Conservation (phyloP, 164 flowering plant genomes). For the Cinnamomum micranthum region DNA sequence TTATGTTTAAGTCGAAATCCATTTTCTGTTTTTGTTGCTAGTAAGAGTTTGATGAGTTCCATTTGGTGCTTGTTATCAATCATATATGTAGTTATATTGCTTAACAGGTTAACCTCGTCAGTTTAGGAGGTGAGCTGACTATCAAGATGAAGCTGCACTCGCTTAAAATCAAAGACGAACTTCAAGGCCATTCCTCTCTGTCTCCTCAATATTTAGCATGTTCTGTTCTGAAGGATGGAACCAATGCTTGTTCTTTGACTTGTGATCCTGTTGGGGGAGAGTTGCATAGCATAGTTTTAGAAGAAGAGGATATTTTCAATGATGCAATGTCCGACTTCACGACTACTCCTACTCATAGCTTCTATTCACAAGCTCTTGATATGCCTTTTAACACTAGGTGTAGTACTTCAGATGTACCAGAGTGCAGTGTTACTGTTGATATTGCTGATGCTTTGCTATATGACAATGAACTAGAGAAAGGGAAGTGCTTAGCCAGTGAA, state of each 20-base stretch:
- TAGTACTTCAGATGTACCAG: slow-evolving; percentile 14
- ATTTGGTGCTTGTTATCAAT: neutral
- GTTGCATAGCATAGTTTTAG: slow-evolving; percentile 21
- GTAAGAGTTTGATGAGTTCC: too few species aligned
- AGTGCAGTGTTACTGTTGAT: slow-evolving; percentile 19
- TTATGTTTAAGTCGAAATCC: neutral
- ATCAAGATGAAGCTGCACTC: slow-evolving; percentile 80
- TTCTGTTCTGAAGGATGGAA: slow-evolving; percentile 54
- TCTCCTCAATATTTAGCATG: slow-evolving; percentile 63
- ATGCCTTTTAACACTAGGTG: slow-evolving; percentile 9
- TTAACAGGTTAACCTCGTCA: slow-evolving; percentile 60
- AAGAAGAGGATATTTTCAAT: slow-evolving; percentile 75
- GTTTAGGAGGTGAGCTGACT: slow-evolving; percentile 51
- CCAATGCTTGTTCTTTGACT: slow-evolving; percentile 16
- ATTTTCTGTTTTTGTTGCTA: neutral
- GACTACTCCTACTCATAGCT: slow-evolving; percentile 35
- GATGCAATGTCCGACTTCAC: slow-evolving; percentile 87
- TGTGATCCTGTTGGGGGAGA: slow-evolving; percentile 35
- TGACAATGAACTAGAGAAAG: slow-evolving; percentile 41
- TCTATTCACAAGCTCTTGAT: slow-evolving; percentile 24
- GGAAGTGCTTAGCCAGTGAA: slow-evolving; percentile 39
- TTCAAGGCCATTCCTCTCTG: slow-evolving; percentile 50
- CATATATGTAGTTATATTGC: slow-evolving; percentile 6
- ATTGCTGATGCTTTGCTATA: slow-evolving; percentile 29
- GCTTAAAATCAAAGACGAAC: slow-evolving; percentile 79